Evolutionary conservation across 495 filamentous ascomycete species (phyloP), one percentile per base, ranked within the genome.

Genomic region (Penicillium waksmanii): DNA sequence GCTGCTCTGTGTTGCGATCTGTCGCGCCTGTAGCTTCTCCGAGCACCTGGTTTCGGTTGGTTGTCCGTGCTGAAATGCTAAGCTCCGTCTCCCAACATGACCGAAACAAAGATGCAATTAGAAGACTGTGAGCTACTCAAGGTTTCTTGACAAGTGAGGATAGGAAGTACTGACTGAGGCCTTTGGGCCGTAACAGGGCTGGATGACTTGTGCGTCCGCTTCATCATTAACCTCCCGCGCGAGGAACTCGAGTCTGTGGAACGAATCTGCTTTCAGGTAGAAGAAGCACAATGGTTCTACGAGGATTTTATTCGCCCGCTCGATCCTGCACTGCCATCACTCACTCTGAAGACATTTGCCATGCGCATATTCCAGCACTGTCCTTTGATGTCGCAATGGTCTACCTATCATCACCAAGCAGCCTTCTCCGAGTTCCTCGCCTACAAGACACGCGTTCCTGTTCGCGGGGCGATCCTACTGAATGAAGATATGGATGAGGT

Each of bases 201-300:
- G 80, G 92, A 96, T 87, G 93, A 97, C 77, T 82, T 97, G 48
- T 96, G 91, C 73, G 92, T 96, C 72, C 90, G 87, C 60, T 98
- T 98, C 70, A 93, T 98, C 66, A 91, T 98, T 68, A 97, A 98
- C 76, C 82, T 97, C 50, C 95, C 95, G 19, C 82, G 86, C 61
- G 92, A 93, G 73, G 95, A 98, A 72, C 87, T 97, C 31, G 84
- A 87, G 59, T 91, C 89, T 0, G 90, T 96, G 19, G 92, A 93
- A 67, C 90, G 95, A 62, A 92, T 98, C 69, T 97, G 93, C 74
- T 98, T 98, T 73, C 93, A 97, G 77, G 89, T 98, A 55, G 95
- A 98, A 75, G 96, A 97, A 69, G 95, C 95, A 68, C 95, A 98
- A 89, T 98, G 95, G 95, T 98, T 93, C 74, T 98, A 97, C 86